Base-by-base conservation (phyloP, 306 rosid genomes). In the Adenanthera pavonina region DNA sequence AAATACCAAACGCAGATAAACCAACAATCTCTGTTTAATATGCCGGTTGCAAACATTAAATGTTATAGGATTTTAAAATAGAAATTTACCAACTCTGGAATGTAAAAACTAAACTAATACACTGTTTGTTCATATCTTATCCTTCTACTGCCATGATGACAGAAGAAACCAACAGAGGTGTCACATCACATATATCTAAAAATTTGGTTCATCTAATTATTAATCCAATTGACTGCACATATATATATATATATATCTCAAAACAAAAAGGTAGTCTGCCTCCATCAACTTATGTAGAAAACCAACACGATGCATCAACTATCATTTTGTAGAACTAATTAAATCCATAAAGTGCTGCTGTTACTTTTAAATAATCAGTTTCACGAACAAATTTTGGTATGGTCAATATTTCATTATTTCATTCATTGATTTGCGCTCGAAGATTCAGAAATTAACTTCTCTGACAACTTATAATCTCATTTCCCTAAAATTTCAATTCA, bases 281-380 rank as follows among this genome's bases (percentile, higher is more conserved):
- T 30, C 84, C 64, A 79, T 25, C 61, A 69, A 48, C 69, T 4
- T 40, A 46, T 40, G 36, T 34, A 69, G 70, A 75, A 74, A 75
- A 80, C 30, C 57, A 65, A 41, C 71, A 54, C 25, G 69, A 52
- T 68, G 78, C 20, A 51, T 40, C 35, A 44, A 16, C 33, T 57
- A 68, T 16, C 52, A 69, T n/a, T 25, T 30, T 17, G 7, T 12
- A n/a, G 20, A 3, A 67, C 48, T 76, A 48, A 77, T 81, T 81
- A 57, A 41, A 51, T 72, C 73, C 74, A 56, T 72, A 15, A 66
- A 61, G 69, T 72, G 40, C 17, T 40, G 33, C 44, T 36, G 33
- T 57, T 44, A 77, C 49, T 43, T 72, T 43, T 2, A 64, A 77
- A 41, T 16, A 69, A 59, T 44, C 40, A 76, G 64, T 69, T 69